A percentile compares a stretch with the other conserved stretches of the same genome.
Evolutionary conservation across 225 moss, liverwort and hornwort species (phyloP).

Genomic region (Pseudisothecium myosuroides): DNA sequence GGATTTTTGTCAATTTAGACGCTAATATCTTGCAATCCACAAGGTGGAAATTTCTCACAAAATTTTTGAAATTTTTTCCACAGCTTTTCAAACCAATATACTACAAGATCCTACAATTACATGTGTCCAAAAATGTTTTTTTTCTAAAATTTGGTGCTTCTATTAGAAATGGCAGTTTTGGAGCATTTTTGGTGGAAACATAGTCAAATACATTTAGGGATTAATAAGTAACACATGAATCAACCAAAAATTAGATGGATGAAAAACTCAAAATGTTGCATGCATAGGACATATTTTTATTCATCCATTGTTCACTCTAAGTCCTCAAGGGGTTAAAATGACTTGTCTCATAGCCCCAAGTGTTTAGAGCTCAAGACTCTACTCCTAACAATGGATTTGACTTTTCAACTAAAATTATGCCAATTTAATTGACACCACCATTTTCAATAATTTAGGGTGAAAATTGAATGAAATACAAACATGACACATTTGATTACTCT

Average conservation of each 20-base stretch:
- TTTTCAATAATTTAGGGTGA: no score
- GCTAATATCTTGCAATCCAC: no score
- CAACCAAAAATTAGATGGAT: neutral
- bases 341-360: neutral
- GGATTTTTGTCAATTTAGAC: no score
- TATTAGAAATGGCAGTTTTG: no score
- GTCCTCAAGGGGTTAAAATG: neutral
- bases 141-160: no score
- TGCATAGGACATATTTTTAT: neutral
- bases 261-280: neutral
- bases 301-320: neutral
- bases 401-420: neutral
- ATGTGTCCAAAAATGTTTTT: no score
- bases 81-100: no score
- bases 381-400: accelerated
- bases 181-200: no score
- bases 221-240: neutral
- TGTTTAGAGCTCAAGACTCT: neutral
- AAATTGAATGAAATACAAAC: neutral
- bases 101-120: no score
- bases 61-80: no score
- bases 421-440: neutral
- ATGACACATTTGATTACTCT: accelerated
- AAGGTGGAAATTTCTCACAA: no score
- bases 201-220: no score